These are phyloP conservation scores for Stenocarpella maydis DNA, from an alignment of 2,329 filamentous ascomycete species.

Conservation along the genomic window DNA sequence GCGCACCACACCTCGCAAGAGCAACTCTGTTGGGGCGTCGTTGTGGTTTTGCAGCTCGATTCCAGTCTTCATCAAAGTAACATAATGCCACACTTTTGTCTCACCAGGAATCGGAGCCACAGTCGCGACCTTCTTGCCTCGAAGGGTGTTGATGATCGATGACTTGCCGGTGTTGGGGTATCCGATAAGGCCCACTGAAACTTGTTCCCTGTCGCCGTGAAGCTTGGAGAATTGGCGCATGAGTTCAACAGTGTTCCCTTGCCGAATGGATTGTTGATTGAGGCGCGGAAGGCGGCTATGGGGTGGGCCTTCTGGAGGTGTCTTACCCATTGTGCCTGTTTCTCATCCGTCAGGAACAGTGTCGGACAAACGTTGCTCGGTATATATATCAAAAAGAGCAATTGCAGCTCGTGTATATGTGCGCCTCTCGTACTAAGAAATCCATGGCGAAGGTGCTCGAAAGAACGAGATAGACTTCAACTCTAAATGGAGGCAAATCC, in stretches of 20 bases:
- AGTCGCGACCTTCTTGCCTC: slow-evolving; percentile 92
- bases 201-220: slow-evolving; percentile 91
- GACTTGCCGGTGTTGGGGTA: slow-evolving; percentile 97
- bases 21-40: slow-evolving; percentile 86
- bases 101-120: slow-evolving; percentile 95
- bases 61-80: slow-evolving; percentile 85
- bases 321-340: slow-evolving; percentile 93
- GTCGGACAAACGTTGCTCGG: slow-evolving; percentile 36
- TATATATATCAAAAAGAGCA: slow-evolving; percentile 28
- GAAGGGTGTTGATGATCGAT: slow-evolving; percentile 94
- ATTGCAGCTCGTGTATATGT: slow-evolving; percentile 53
- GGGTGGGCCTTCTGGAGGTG: slow-evolving; percentile 89
- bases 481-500: slow-evolving; percentile 90
- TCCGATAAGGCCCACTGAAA: slow-evolving; percentile 84
- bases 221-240: slow-evolving; percentile 91
- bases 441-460: slow-evolving; percentile 67
- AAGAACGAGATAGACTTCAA: slow-evolving; percentile 84
- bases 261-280: slow-evolving; percentile 94
- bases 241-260: slow-evolving; percentile 94
- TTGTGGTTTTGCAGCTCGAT: slow-evolving; percentile 89
- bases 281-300: slow-evolving; percentile 93
- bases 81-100: slow-evolving; percentile 95
- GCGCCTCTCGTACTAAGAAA: slow-evolving; percentile 99
- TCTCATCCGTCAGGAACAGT: slow-evolving; percentile 36
- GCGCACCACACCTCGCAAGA: slow-evolving; percentile 89